Evolutionary conservation across 2,329 filamentous ascomycete species (phyloP), one percentile per base, ranked within the genome.

Genomic region (Diaporthe helianthi): DNA sequence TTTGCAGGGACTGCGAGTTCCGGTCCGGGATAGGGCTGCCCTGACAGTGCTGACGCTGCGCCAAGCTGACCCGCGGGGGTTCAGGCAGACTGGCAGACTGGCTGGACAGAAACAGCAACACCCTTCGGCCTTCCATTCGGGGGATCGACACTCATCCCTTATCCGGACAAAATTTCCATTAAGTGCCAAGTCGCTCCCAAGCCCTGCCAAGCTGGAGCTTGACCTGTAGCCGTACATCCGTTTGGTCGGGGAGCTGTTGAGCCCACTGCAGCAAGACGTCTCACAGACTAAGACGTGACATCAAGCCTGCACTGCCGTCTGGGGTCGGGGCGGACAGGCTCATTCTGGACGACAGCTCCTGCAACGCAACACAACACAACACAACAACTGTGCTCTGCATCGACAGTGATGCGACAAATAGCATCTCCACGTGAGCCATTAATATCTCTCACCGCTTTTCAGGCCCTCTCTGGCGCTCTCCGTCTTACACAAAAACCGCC

Each of bases 271-370:
- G 58, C 58, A 36, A 63, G 36, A 44, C 52, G 46, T 54, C 68
- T 54, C 58, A 47, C 69, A 47, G 33, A 54, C 41, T 29, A 51
- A 47, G 60, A 64, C 60, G 66, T 71, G 66, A 71, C 66, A 71
- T 65, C 52, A 52, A 68, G 60, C 66, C 66, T 41, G 66, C 66
- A 44, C 44, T 33, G 31, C 53, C 53, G 46, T 54, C 66, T 61
- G 53, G 38, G 44, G 31, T 49, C 38, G 41, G 31, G 24, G 51
- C 49, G 55, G 46, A 19, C 36, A 19, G 31, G 36, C 41, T 12
- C 41, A 13, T 6, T 10, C 58, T 47, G n/a, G 38, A 47, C 44
- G 19, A 55, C 49, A 68, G 51, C 68, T 52, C 58, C 58, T 63
- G 58, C 58, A 63, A 63, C 44, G 46, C 53, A 66, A 36, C 54